Percentiles rank a stretch among this genome's conserved stretches.
These are phyloP conservation scores for Coemansia brasiliensis DNA, from an alignment of 192 early-diverging fungal genomes.

Conservation along the genomic window DNA sequence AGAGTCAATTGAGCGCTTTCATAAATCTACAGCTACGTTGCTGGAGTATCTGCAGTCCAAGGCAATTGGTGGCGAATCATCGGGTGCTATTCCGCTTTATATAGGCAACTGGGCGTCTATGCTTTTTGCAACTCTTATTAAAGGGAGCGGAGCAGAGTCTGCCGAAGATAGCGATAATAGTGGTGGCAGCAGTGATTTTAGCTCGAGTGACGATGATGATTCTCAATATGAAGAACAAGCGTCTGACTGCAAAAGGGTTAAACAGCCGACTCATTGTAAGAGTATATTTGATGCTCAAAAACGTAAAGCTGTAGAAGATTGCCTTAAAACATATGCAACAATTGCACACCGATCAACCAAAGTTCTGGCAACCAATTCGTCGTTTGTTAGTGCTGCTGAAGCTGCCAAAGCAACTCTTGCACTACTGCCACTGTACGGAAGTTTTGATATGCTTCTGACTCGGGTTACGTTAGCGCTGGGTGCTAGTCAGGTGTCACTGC, in stretches of 20 bases:
- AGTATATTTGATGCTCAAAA: slow-evolving; percentile 12
- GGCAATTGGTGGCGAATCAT: slow-evolving; percentile 22
- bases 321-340: slow-evolving; percentile 37
- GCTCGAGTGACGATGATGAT: slow-evolving; percentile 1
- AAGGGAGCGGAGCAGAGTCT: background rate
- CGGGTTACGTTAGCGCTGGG: slow-evolving; percentile 66
- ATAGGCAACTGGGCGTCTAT: slow-evolving; percentile 40
- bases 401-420: slow-evolving; percentile 52
- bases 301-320: slow-evolving; percentile 35
- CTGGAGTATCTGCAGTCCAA: slow-evolving; percentile 42
- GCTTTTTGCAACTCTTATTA: slow-evolving; percentile 37
- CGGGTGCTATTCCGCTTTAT: slow-evolving; percentile 38
- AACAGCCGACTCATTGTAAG: background rate
- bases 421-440: slow-evolving; percentile 62
- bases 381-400: slow-evolving; percentile 24
- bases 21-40: slow-evolving; percentile 10
- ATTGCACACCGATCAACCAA: slow-evolving; percentile 42
- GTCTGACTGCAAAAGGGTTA: background rate
- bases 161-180: background rate
- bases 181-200: slow-evolving; percentile 3
- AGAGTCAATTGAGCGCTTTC: slow-evolving; percentile 27
- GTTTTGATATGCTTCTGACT: slow-evolving; percentile 69
- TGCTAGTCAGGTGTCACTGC: slow-evolving; percentile 64
- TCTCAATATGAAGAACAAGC: background rate
- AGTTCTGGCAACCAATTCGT: slow-evolving; percentile 15